A percentile compares a stretch with the other conserved stretches of the same genome.
Evolutionary conservation across 805 yeast species (phyloP).

Genomic region (Saccharomycopsis selenospora): DNA sequence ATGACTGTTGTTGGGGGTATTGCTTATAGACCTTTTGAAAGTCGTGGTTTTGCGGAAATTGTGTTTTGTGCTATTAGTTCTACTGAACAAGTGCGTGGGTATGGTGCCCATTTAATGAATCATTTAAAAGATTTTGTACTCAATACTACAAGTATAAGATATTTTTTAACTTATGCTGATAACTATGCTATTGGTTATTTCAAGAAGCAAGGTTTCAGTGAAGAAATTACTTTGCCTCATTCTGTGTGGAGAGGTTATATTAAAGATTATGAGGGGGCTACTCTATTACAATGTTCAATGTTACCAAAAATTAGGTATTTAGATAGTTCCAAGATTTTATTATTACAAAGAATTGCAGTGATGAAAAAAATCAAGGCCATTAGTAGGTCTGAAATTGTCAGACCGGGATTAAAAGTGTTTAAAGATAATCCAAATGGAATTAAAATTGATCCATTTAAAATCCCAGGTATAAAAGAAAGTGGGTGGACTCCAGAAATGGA

Average conservation of each 20-base stretch:
- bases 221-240: conserved; percentile 81
- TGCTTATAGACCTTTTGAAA: conserved; percentile 89
- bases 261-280: conserved; percentile 98
- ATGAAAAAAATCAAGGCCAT: conserved; percentile 73
- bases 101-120: conserved; percentile 98
- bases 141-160: conserved; percentile 75
- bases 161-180: conserved; percentile 94
- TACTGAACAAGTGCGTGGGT: conserved; percentile 96
- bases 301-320: conserved; percentile 81
- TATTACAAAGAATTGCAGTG: conserved; percentile 88
- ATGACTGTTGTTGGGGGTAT: conserved; percentile 96
- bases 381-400: conserved; percentile 70
- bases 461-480: conserved; percentile 87
- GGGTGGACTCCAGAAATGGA: conserved; percentile 99
- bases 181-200: conserved; percentile 98
- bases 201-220: conserved; percentile 96
- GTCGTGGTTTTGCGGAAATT: conserved; percentile 90
- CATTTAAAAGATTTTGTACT: conserved; percentile 93
- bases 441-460: conserved; percentile 65
- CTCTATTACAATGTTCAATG: conserved; percentile 96
- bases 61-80: conserved; percentile 97
- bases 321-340: conserved; percentile 77
- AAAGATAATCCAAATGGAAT: conserved; percentile 30
- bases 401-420: conserved; percentile 76
- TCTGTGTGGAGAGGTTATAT: conserved; percentile 97